These are phyloP conservation scores for Termitomyces sp. DNA, from an alignment of 768 basidiomycete genomes.

Conservation along the genomic window DNA sequence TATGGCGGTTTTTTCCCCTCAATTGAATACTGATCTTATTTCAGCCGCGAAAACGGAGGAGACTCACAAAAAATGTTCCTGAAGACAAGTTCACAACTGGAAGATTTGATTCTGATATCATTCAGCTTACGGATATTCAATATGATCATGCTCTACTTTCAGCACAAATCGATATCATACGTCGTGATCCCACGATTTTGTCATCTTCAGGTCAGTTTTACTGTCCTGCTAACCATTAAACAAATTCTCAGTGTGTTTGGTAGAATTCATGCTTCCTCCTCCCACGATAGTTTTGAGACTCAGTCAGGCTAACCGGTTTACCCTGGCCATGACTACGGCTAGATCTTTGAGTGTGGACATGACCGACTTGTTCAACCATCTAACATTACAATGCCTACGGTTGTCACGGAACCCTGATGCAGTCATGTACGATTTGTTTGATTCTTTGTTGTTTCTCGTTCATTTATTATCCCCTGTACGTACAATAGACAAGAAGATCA, in stretches of 20 bases:
- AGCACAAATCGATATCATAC: constrained; percentile 71
- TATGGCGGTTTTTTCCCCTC: constrained; percentile 12
- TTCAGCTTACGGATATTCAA: constrained; percentile 75
- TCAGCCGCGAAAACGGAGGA: constrained; percentile 67
- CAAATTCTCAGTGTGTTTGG: background rate
- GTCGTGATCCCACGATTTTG: constrained; percentile 56
- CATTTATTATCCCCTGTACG: constrained; percentile 11
- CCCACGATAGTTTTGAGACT: constrained; percentile 70
- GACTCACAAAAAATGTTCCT: constrained; percentile 71
- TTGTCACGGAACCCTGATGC: constrained; percentile 59
- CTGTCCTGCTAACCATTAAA: background rate
- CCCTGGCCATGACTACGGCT: constrained; percentile 72
- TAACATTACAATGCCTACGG: constrained; percentile 76
- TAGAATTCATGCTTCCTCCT: constrained; percentile 51
- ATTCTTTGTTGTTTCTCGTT: constrained; percentile 1
- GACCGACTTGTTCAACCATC: constrained; percentile 73
- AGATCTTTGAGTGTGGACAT: constrained; percentile 77
- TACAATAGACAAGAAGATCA: constrained; percentile 58
- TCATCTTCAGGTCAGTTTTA: constrained; percentile 55
- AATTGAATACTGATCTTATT: constrained; percentile 6
- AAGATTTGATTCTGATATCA: constrained; percentile 67
- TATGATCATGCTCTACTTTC: constrained; percentile 72
- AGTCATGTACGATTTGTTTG: constrained; percentile 40
- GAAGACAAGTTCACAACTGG: constrained; percentile 61
- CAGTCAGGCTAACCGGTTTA: constrained; percentile 74